These are phyloP conservation scores for Capsella rubella DNA, from an alignment of 441 rosid species.

Conservation along the genomic window DNA sequence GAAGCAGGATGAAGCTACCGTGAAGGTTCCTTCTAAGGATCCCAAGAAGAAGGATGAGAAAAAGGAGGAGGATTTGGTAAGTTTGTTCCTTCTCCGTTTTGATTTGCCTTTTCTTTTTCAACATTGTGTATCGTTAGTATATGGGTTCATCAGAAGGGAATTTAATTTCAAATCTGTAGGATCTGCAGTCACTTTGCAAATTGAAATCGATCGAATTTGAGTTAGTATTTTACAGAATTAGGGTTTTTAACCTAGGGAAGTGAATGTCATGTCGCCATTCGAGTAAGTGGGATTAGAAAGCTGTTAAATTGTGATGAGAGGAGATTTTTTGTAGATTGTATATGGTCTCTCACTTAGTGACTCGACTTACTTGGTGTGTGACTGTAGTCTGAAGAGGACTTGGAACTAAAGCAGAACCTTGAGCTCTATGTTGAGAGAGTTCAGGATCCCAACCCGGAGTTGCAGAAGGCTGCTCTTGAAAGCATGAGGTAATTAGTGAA, in stretches of 20 bases:
- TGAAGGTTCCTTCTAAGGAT: slow-evolving; percentile 81
- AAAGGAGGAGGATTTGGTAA: slow-evolving; percentile 90
- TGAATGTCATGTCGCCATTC: background rate
- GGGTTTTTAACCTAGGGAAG: slow-evolving; percentile 27
- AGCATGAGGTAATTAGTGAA: slow-evolving; percentile 74
- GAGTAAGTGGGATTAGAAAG: background rate
- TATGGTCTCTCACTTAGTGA: background rate
- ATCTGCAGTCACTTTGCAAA: background rate
- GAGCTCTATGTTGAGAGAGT: slow-evolving; percentile 94
- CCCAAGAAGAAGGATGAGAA: slow-evolving; percentile 88
- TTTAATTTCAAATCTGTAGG: slow-evolving; percentile 3
- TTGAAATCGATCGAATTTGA: slow-evolving; percentile 12
- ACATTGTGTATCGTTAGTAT: background rate
- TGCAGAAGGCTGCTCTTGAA: slow-evolving; percentile 90
- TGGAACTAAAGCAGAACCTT: slow-evolving; percentile 87
- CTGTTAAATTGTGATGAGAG: background rate
- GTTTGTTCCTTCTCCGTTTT: slow-evolving; percentile 26
- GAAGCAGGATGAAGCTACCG: slow-evolving; percentile 61
- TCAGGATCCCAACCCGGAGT: slow-evolving; percentile 85
- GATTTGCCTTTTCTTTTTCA: slow-evolving; percentile 2
- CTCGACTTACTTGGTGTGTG: slow-evolving; percentile 9
- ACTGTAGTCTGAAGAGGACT: slow-evolving; percentile 93
- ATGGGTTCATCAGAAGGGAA: background rate
- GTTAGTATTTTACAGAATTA: slow-evolving; percentile 7
- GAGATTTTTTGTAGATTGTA: background rate